Evolutionary conservation across 2,329 filamentous ascomycete species (phyloP), one percentile per base, ranked within the genome.

Genomic region (Fusarium kyushuense): DNA sequence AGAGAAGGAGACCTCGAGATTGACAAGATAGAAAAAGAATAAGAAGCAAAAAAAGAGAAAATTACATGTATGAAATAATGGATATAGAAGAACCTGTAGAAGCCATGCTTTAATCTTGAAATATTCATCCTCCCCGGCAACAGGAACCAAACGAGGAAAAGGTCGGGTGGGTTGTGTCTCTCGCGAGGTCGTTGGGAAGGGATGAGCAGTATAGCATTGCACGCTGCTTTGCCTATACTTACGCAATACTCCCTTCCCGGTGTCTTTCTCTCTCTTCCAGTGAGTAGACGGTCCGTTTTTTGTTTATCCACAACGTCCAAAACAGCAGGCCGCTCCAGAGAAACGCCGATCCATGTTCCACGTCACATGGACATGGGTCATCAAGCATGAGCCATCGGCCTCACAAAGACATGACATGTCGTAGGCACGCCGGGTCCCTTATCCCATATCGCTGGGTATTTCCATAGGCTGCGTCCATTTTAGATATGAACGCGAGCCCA

Each of bases 51-150:
- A 65, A 38, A 57, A 63, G 35, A 57, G 58, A 70, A 67, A 74
- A 73, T 73, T 73, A 73, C 71, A 73, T 68, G 45, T 71, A 71
- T 68, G 71, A 73, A 72, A 73, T 74, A 73, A 73, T 64, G 69
- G 71, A 74, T 72, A 72, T 74, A 74, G 56, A 57, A 72, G 68
- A 71, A 63, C 64, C 64, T 57, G 70, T 67, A 71, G 65, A 72
- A 74, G 67, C 69, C 60, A 58, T 71, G 70, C 69, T 72, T 54
- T 73, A 63, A 63, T 72, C 69, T 72, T 71, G 58, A 68, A 71
- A 66, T 51, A 56, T 69, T 72, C 67, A 67, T 71, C 71, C 71
- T 71, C 65, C 71, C 71, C 59, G 36, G 54, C 57, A 66, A 70
- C 70, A 70, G 61, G 62, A 66, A 72, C 69, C 53, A 61, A 58